Evolutionary conservation across 805 yeast species (phyloP).

Genomic region (Metschnikowia matae): DNA sequence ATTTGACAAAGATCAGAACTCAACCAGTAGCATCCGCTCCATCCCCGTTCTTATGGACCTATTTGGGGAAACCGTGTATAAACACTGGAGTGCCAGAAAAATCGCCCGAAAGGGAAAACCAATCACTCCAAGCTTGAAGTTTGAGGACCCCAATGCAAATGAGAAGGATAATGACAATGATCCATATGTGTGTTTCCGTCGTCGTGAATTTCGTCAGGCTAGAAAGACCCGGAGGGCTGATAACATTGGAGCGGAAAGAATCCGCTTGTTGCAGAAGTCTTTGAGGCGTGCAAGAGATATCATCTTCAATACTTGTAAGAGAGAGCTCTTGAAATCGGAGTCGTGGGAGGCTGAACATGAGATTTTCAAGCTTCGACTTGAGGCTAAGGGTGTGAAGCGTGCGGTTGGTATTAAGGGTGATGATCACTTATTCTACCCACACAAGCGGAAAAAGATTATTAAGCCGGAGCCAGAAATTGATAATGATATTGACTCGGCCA

Average conservation of each 20-base stretch:
- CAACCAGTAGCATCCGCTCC: conserved; percentile 36
- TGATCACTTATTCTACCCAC: conserved; percentile 77
- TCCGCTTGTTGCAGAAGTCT: conserved; percentile 69
- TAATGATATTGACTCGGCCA: conserved; percentile 18
- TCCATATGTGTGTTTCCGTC: conserved; percentile 92
- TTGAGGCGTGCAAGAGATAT: conserved; percentile 71
- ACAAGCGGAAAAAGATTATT: conserved; percentile 58
- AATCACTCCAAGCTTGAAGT: conserved; percentile 70
- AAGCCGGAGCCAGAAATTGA: conserved; percentile 37
- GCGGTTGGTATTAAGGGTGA: conserved; percentile 73
- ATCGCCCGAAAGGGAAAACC: conserved; percentile 64
- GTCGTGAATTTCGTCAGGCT: conserved; percentile 92
- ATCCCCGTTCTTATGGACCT: conserved; percentile 45
- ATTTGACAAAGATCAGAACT: conserved; percentile 43
- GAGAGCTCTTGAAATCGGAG: conserved; percentile 65
- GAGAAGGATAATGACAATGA: conserved; percentile 86
- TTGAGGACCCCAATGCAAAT: conserved; percentile 69
- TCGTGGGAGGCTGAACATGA: conserved; percentile 58
- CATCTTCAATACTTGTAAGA: conserved; percentile 62
- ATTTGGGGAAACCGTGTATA: conserved; percentile 67
- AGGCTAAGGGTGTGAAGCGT: conserved; percentile 71
- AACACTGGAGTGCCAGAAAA: conserved; percentile 78
- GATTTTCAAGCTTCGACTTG: conserved; percentile 68
- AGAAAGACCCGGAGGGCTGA: conserved; percentile 96
- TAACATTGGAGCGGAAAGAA: conserved; percentile 79